Evolutionary conservation across 345 rosid species (phyloP), one percentile per base, ranked within the genome.

Genomic region (Passiflora organensis): DNA sequence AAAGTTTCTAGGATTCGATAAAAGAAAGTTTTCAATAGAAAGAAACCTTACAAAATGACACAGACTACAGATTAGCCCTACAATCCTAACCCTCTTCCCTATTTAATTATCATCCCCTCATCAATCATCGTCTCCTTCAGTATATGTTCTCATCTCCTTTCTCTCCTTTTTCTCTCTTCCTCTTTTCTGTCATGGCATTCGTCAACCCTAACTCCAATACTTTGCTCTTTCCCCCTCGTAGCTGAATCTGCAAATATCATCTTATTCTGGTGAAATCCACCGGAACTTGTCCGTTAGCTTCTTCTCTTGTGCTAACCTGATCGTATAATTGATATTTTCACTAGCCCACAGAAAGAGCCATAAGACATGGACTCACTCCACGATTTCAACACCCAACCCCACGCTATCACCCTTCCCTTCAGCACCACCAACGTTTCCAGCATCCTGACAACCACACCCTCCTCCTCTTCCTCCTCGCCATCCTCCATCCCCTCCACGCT

Each of bases 291-390:
- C 8, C 3, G 34, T 28, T 28, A 2, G 8, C 34, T 28, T 28
- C 34, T 28, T 28, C 34, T 28, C 5, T 8, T 28, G 8, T 2
- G 15, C 25, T 16, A 32, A 32, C 18, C 1, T 16, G 13, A 6
- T 23, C 18, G 0, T 12, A 24, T 18, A 52, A 8, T 12, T n/a
- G n/a, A n/a, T n/a, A n/a, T 1, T 55, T 32, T 12, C 2, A 23
- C 6, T 19, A 53, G 13, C 9, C 14, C 16, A 13, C 8, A 16
- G 3, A 17, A 5, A 22, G n/a, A 48, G 46, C 22, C n/a, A 13
- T 9, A 16, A 50, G 4, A 46, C 16, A 77, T 76, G 87, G 89
- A 82, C 56, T 78, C 87, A 38, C 43, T 78, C 38, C 81, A 75
- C 19, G 81, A 76, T 47, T 72, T 84, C 48, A 74, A 72, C 39